These are phyloP conservation scores for Metarhizium rileyi DNA, from an alignment of 2,329 filamentous ascomycete genomes.

Conservation along the genomic window DNA sequence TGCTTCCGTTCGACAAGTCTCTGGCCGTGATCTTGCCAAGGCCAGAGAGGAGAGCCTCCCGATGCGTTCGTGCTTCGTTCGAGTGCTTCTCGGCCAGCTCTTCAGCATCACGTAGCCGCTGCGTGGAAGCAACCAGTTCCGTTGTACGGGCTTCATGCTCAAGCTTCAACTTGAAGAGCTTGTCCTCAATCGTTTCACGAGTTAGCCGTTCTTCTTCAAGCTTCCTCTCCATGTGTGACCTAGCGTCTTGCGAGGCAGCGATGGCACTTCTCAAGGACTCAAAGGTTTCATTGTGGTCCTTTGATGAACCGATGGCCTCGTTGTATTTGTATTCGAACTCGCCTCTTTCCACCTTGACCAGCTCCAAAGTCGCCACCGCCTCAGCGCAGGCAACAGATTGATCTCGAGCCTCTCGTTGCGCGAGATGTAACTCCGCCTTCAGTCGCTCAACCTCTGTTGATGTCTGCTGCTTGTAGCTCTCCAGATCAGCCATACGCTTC, in stretches of 20 bases:
- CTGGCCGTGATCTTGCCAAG: constrained; percentile 62
- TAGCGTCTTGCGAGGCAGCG: constrained; percentile 67
- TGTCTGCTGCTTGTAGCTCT: constrained; percentile 73
- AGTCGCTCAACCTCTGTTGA: constrained; percentile 78
- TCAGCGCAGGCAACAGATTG: constrained; percentile 71
- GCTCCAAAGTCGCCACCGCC: constrained; percentile 60
- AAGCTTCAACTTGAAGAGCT: constrained; percentile 63
- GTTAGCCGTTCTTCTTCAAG: constrained; percentile 73
- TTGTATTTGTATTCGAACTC: constrained; percentile 62
- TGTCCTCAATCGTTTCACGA: constrained; percentile 65
- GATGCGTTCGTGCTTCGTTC: constrained; percentile 77
- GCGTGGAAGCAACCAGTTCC: constrained; percentile 65
- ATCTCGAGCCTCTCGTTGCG: constrained; percentile 69
- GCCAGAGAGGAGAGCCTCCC: constrained; percentile 70
- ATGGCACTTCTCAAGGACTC: constrained; percentile 70
- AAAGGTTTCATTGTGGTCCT: constrained; percentile 62
- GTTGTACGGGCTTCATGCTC: constrained; percentile 74
- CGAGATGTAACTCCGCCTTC: constrained; percentile 73
- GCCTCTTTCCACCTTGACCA: constrained; percentile 79
- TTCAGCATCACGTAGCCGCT: constrained; percentile 74
- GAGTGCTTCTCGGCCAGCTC: constrained; percentile 82
- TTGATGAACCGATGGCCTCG: constrained; percentile 54
- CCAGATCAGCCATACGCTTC: constrained; percentile 73
- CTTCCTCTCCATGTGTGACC: constrained; percentile 65
- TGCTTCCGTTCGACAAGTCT: constrained; percentile 36